phyloP scores from a whole-genome alignment of 1,284 basidiomycete genomes.

The Laetiporus sulphureus region DNA sequence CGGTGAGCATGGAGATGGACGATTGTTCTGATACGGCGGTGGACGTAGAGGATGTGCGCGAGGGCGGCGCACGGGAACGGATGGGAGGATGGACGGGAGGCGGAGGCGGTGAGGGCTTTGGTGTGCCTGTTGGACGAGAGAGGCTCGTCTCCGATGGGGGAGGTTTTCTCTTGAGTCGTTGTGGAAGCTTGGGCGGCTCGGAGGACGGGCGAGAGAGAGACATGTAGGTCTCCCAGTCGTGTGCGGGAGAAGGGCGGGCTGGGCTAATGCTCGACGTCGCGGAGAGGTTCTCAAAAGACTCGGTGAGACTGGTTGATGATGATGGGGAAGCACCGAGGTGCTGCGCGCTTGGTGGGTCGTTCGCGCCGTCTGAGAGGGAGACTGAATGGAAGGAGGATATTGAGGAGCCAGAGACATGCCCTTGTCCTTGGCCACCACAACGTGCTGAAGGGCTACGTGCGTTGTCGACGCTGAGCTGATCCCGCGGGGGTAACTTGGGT shows the following conservation, averaged over 20 bases:
- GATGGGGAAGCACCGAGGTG: conserved; percentile 35
- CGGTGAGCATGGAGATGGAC: conserved; percentile 13
- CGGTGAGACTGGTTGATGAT: conserved; percentile 48
- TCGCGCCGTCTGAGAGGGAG: conserved; percentile 60
- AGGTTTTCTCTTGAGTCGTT: conserved; percentile 32
- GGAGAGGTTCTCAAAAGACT: conserved; percentile 68
- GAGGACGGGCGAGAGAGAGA: conserved; percentile 15
- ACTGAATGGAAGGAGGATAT: conserved; percentile 78
- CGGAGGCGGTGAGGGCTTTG: conserved; percentile 20
- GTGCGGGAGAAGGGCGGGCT: conserved; percentile 19
- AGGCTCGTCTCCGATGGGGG: conserved; percentile 12
- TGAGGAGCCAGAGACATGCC: conserved; percentile 59
- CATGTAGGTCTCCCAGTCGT: conserved; percentile 26
- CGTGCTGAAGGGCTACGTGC: conserved; percentile 44
- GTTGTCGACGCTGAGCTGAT: conserved; percentile 45
- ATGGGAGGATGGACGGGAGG: too few relatives aligned
- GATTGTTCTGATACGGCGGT: conserved; percentile 14
- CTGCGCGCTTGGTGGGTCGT: conserved; percentile 26
- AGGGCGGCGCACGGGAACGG: conserved; percentile 15
- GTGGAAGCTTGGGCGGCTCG: conserved; percentile 49
- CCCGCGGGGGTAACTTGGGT: conserved; percentile 18
- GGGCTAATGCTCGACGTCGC: conserved; percentile 24
- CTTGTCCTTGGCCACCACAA: conserved; percentile 29
- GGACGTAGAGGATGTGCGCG: conserved; percentile 18
- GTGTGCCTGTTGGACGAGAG: conserved; percentile 12